Base-by-base conservation (phyloP, 2,329 filamentous ascomycete genomes). In the Colletotrichum orchidophilum region DNA sequence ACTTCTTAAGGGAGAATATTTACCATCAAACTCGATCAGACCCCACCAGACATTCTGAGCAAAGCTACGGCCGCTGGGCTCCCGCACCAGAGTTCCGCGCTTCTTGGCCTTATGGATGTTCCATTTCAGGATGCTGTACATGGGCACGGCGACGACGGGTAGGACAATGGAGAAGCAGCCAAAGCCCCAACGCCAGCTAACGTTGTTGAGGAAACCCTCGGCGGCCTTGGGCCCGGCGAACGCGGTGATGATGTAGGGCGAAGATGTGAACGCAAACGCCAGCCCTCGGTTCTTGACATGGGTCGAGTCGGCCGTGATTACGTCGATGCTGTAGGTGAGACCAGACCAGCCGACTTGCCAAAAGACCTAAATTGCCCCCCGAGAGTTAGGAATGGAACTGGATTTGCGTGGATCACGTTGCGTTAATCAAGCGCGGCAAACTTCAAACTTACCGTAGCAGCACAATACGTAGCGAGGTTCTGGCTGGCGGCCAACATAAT, bases 281-380 rank as follows among this genome's bases (percentile, higher is more conserved):
- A 84, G 61, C 5, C 79, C 81, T 75, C 82, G 78, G 53, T 82
- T 83, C 59, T 73, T 75, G 5, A 83, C 75, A 4, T 60, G 63
- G 5, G 68, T 90, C 2, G 89, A 90, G 76, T 93, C 91, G 39
- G 91, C 89, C 61, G 91, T 88, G 75, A 93, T 88, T 15, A 93
- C 87, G 70, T 88, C 86, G 27, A 92, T 82, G n/a, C 86, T 84
- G 75, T 91, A 92, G 64, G 87, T 86, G 60, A 92, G 81, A 31
- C 90, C 91, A 9, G 85, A 86, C 64, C 85, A 83, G 18, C 91
- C 91, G 42, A 91, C 85, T 46, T 85, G 87, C 77, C 92, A 92
- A 73, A 92, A 90, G 3, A 92, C 88, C 78, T 81, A 57, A 0
- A 8, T 7, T 3, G 29, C 8, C 4, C 11, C n/a, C 11, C 31